Evolutionary conservation across 495 filamentous ascomycete genomes (phyloP).

Genomic region (Niebla homalea): DNA sequence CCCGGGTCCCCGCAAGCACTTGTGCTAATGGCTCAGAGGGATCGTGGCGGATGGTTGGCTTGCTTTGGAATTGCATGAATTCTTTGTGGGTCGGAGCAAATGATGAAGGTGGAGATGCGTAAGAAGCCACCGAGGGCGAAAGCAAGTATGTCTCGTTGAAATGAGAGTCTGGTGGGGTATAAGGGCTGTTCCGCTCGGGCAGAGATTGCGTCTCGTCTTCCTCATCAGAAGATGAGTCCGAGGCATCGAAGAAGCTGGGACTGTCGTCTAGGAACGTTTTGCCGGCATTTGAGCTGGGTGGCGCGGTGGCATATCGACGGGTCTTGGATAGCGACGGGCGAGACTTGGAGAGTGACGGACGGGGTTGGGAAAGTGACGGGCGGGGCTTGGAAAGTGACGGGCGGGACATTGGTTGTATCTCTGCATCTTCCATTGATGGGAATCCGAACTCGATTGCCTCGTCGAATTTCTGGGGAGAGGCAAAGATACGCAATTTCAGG

Average conservation of each 20-base stretch:
- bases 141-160: slow-evolving; percentile 15
- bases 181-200: slow-evolving; percentile 32
- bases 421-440: slow-evolving; percentile 43
- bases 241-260: slow-evolving; percentile 20
- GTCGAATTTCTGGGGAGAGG: slow-evolving; percentile 89
- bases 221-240: slow-evolving; percentile 9
- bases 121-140: slow-evolving; percentile 8
- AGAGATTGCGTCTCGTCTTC: slow-evolving; percentile 35
- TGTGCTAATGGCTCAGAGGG: slow-evolving; percentile 29
- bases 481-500: slow-evolving; percentile 74
- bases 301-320: neutral
- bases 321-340: slow-evolving; percentile 4
- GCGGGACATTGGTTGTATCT: slow-evolving; percentile 15
- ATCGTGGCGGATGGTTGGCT: slow-evolving; percentile 3
- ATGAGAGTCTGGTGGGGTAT: slow-evolving; percentile 11
- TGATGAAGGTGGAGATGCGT: neutral
- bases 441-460: slow-evolving; percentile 92
- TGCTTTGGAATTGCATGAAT: neutral
- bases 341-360: slow-evolving; percentile 4
- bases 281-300: slow-evolving; percentile 11
- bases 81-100: neutral
- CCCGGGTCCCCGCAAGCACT: slow-evolving; percentile 46
- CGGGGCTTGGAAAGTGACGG: slow-evolving; percentile 10
- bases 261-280: slow-evolving; percentile 36
- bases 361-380: slow-evolving; percentile 9